phyloP scores from a whole-genome alignment of 495 filamentous ascomycete genomes.

The Neurospora pannonica region DNA sequence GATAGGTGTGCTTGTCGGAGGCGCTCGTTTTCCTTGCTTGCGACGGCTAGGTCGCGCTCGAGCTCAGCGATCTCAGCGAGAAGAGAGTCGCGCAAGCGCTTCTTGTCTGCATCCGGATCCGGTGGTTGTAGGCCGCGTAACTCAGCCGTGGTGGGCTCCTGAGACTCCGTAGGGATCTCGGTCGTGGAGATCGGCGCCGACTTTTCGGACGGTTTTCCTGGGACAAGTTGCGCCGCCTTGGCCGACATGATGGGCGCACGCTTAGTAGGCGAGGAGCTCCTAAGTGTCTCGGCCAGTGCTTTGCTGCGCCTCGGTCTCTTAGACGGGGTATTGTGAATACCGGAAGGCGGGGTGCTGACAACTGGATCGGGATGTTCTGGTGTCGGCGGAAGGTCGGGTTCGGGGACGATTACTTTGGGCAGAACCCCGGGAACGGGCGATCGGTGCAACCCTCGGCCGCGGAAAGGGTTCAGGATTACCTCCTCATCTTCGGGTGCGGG shows the following conservation, averaged over 20 bases:
- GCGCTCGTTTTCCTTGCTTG: conserved; percentile 30
- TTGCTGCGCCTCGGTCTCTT: conserved; percentile 30
- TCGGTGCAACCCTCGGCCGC: conserved; percentile 20
- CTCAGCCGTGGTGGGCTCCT: conserved; percentile 9
- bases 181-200: not conserved
- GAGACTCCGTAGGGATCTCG: not conserved
- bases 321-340: conserved; percentile 46
- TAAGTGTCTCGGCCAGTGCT: conserved; percentile 28
- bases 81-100: conserved; percentile 26
- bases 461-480: conserved; percentile 34
- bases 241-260: conserved; percentile 15
- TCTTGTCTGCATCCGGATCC: conserved; percentile 32
- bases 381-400: conserved; percentile 64
- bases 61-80: conserved; percentile 28
- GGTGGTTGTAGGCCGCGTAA: conserved; percentile 25
- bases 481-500: conserved; percentile 32
- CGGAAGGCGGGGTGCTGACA: conserved; percentile 39
- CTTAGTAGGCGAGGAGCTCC: conserved; percentile 38
- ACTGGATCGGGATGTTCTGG: conserved; percentile 51
- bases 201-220: conserved; percentile 3
- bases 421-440: conserved; percentile 30
- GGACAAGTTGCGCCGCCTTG: not conserved
- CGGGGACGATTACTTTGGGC: conserved; percentile 27
- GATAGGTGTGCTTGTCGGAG: conserved; percentile 21
- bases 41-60: conserved; percentile 26